A percentile compares a stretch with the other conserved stretches of the same genome.
Conservation (phyloP, 768 basidiomycete genomes). For the Nidularia pulvinata region DNA sequence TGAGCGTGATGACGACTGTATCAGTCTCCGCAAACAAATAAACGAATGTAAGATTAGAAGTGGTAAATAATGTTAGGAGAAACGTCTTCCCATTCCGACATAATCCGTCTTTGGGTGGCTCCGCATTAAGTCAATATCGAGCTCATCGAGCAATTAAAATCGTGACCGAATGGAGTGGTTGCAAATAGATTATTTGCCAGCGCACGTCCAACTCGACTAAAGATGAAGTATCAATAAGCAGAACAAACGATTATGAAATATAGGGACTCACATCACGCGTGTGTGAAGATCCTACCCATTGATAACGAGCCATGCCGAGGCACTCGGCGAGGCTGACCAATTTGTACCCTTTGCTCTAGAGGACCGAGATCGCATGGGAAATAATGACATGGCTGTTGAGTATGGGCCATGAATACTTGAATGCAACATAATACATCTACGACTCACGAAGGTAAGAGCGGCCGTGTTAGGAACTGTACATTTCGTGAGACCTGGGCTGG, state of each 20-base stretch:
- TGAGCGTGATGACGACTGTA: too few relatives aligned
- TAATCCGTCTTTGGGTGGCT: too few relatives aligned
- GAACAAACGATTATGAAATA: not conserved
- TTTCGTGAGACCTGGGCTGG: conserved; percentile 27
- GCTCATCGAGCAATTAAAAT: too few relatives aligned
- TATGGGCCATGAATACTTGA: not conserved
- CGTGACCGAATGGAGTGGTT: too few relatives aligned
- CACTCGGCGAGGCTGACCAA: conserved; percentile 44
- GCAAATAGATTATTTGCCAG: not conserved
- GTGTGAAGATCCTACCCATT: conserved; percentile 23
- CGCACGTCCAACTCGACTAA: not conserved
- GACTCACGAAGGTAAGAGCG: conserved; percentile 37
- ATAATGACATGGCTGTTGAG: conserved; percentile 25
- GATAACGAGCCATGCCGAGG: conserved; percentile 33
- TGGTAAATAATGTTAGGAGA: too few relatives aligned
- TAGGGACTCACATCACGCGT: conserved; percentile 24
- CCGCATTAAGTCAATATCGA: too few relatives aligned
- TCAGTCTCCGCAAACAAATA: too few relatives aligned
- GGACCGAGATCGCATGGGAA: conserved; percentile 32
- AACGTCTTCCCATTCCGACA: too few relatives aligned
- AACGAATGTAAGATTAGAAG: too few relatives aligned
- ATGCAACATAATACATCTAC: not conserved
- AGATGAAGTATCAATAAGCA: not conserved
- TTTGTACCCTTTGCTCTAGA: conserved; percentile 36
- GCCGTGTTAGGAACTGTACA: conserved; percentile 34